Conservation (phyloP, 768 basidiomycete species). For the Neoboletus magnificus region DNA sequence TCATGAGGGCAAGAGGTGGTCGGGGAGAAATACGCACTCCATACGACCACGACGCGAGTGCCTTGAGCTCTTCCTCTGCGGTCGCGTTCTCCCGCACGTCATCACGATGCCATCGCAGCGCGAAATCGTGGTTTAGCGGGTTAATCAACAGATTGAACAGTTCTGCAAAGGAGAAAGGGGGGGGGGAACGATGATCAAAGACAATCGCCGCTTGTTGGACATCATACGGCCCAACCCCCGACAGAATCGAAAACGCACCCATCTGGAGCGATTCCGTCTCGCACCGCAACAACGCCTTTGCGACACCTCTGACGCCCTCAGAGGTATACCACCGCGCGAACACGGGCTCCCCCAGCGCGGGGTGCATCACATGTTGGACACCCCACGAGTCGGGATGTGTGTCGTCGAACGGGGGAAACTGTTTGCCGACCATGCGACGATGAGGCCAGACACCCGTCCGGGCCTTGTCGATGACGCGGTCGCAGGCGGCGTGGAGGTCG, state of each 20-base stretch:
- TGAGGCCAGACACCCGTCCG: constrained; percentile 61
- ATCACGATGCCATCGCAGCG: constrained; percentile 78
- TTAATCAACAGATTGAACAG: constrained; percentile 76
- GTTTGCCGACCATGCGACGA: constrained; percentile 70
- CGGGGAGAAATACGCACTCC: constrained; percentile 44
- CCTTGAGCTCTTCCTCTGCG: constrained; percentile 55
- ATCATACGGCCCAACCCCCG: too few relatives aligned
- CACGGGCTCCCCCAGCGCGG: constrained; percentile 53
- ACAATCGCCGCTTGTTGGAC: neutral
- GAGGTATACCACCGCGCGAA: constrained; percentile 72
- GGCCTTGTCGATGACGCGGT: constrained; percentile 48
- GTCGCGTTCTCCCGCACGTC: constrained; percentile 60
- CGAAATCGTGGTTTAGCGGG: constrained; percentile 60
- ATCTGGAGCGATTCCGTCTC: constrained; percentile 60
- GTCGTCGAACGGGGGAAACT: constrained; percentile 70
- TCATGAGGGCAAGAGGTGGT: neutral
- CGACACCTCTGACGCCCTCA: constrained; percentile 41
- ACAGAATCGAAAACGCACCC: too few relatives aligned
- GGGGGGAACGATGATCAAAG: neutral
- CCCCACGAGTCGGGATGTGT: constrained; percentile 71
- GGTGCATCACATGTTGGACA: constrained; percentile 81
- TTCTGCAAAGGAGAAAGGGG: constrained; percentile 33
- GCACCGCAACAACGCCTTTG: constrained; percentile 52
- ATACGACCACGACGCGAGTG: constrained; percentile 57
- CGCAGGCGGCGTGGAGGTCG: constrained; percentile 48